A percentile compares a stretch with the other conserved stretches of the same genome.
These are phyloP conservation scores for Aeminium ludgeri DNA, from an alignment of 495 filamentous ascomycete species.

Conservation along the genomic window DNA sequence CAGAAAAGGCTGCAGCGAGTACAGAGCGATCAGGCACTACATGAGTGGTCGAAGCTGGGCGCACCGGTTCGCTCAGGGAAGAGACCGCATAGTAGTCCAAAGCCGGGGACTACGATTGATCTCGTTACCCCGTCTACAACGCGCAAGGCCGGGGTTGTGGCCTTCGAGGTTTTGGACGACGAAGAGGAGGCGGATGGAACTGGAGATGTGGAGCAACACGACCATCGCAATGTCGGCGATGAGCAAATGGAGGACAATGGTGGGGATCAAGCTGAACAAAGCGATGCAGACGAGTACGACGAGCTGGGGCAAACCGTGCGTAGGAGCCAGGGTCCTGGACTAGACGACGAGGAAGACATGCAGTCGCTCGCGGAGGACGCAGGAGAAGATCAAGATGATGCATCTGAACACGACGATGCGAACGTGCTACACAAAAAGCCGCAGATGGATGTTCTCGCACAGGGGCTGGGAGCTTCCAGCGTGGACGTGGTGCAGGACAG, in stretches of 20 bases:
- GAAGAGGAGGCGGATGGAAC: background rate
- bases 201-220: background rate
- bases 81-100: slow-evolving; percentile 5
- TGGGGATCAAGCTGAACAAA: background rate
- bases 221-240: slow-evolving; percentile 3
- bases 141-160: background rate
- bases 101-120: slow-evolving; percentile 8
- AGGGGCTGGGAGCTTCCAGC: no score
- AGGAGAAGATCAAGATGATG: background rate
- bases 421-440: no score
- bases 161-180: background rate
- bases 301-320: slow-evolving; percentile 15
- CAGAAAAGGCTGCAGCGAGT: slow-evolving; percentile 5
- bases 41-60: slow-evolving; percentile 1
- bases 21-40: slow-evolving; percentile 6
- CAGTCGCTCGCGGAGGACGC: background rate
- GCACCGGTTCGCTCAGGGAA: slow-evolving; percentile 4
- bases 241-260: background rate
- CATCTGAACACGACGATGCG: background rate
- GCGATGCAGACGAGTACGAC: slow-evolving; percentile 17
- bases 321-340: slow-evolving; percentile 11
- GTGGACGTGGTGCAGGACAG: background rate
- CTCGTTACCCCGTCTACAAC: slow-evolving; percentile 8
- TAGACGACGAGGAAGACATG: slow-evolving; percentile 1
- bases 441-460: no score